These are phyloP conservation scores for Claviceps spartinae DNA, from an alignment of 2,329 filamentous ascomycete species.

Conservation along the genomic window DNA sequence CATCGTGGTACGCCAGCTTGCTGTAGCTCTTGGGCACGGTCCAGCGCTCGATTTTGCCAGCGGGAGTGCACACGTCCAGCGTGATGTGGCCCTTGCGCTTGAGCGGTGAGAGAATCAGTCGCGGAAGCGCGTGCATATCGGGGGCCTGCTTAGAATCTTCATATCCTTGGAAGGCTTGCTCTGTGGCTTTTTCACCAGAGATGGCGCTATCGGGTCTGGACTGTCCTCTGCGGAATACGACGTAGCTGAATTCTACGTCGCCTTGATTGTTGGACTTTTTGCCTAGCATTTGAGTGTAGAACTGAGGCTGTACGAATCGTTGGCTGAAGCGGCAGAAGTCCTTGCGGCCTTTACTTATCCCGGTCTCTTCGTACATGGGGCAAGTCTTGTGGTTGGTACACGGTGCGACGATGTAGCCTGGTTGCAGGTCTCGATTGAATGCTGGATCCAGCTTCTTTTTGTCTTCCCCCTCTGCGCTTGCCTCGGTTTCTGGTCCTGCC, in stretches of 20 bases:
- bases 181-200: conserved; percentile 43
- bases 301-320: conserved; percentile 71
- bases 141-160: conserved; percentile 34
- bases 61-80: conserved; percentile 80
- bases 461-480: too few relatives aligned
- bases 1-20: conserved; percentile 77
- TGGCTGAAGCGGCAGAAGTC: conserved; percentile 89
- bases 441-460: conserved; percentile 23
- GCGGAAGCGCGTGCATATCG: conserved; percentile 58
- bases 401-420: conserved; percentile 53
- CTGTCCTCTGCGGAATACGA: conserved; percentile 69
- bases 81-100: conserved; percentile 83
- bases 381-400: conserved; percentile 85
- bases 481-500: conserved; percentile 17
- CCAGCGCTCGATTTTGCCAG: conserved; percentile 82
- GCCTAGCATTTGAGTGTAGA: conserved; percentile 63
- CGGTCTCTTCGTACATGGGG: conserved; percentile 71
- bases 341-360: conserved; percentile 59
- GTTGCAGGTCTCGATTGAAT: conserved; percentile 33
- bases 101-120: conserved; percentile 64
- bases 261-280: conserved; percentile 66
- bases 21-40: conserved; percentile 73
- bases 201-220: conserved; percentile 6
- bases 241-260: conserved; percentile 80
- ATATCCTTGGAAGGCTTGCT: conserved; percentile 60